Percentiles rank a stretch among this genome's conserved stretches.
These are phyloP conservation scores for Saccharomycopsis fibuligera DNA, from an alignment of 805 yeast species.

Conservation along the genomic window DNA sequence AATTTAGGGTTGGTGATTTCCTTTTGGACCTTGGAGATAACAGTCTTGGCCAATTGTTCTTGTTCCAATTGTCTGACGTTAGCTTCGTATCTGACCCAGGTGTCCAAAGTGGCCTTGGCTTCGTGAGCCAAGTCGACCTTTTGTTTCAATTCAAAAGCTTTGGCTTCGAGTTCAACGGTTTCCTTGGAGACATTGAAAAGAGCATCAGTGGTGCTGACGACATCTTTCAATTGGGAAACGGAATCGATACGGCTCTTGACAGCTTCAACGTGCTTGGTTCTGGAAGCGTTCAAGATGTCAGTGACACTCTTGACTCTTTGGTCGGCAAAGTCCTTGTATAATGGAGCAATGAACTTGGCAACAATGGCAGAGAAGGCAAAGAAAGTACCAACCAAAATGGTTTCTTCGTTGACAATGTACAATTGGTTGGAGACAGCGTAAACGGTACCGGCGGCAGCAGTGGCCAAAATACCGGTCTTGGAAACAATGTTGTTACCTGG, in stretches of 20 bases:
- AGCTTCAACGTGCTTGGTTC: conserved; percentile 85
- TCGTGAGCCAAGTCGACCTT: conserved; percentile 77
- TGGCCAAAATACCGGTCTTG: conserved; percentile 93
- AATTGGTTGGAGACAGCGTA: conserved; percentile 93
- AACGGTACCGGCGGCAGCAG: conserved; percentile 88
- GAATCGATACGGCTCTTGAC: conserved; percentile 87
- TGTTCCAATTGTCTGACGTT: conserved; percentile 95
- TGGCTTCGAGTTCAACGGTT: conserved; percentile 92
- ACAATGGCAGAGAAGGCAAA: conserved; percentile 65
- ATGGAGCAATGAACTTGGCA: conserved; percentile 88
- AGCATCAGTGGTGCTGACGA: conserved; percentile 84
- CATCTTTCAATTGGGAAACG: conserved; percentile 85
- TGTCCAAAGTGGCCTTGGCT: conserved; percentile 93
- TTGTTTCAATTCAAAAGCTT: conserved; percentile 90
- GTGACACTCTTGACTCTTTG: conserved; percentile 76
- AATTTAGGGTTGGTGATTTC: conserved; percentile 82
- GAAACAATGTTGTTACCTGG: conserved; percentile 87
- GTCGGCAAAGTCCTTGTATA: conserved; percentile 91
- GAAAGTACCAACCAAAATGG: conserved; percentile 77
- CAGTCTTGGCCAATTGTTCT: conserved; percentile 79
- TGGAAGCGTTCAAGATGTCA: conserved; percentile 77
- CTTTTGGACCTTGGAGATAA: conserved; percentile 81
- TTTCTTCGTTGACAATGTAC: conserved; percentile 90
- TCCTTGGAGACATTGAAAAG: conserved; percentile 93
- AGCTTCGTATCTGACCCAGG: conserved; percentile 98